Evolutionary conservation across 208 protist species (phyloP).

Genomic region (Borovskyia barvae): DNA sequence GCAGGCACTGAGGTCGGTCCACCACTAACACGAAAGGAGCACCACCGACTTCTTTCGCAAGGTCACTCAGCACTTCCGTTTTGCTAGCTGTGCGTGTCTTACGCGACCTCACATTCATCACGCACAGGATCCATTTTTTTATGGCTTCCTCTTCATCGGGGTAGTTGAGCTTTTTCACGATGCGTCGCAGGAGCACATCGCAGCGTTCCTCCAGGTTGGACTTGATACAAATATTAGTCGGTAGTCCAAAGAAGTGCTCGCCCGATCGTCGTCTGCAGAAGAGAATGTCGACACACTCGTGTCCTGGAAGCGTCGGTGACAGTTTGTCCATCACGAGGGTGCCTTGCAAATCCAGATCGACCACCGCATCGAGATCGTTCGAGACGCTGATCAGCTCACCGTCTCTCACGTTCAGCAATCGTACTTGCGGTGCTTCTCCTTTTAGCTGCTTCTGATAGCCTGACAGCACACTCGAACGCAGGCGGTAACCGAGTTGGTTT

Average conservation of each 20-base stretch:
- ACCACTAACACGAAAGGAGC: constrained; percentile 49
- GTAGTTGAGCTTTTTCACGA: constrained; percentile 50
- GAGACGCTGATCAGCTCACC: constrained; percentile 11
- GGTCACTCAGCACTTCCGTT: constrained; percentile 38
- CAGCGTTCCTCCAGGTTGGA: constrained; percentile 40
- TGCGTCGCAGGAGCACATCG: constrained; percentile 36
- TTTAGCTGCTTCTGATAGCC: constrained; percentile 15
- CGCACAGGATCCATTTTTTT: constrained; percentile 49
- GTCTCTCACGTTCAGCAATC: constrained; percentile 26
- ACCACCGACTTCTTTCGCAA: constrained; percentile 47
- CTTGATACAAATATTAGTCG: constrained; percentile 55
- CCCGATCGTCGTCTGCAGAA: constrained; percentile 62
- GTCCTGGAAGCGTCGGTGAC: constrained; percentile 13
- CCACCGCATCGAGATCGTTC: constrained; percentile 11
- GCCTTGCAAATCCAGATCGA: constrained; percentile 1
- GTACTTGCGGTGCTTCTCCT: constrained; percentile 6
- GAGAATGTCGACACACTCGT: constrained; percentile 43
- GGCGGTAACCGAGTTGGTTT: constrained; percentile 27
- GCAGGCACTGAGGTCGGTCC: constrained; percentile 43
- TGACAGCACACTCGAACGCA: constrained; percentile 1
- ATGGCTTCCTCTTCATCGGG: constrained; percentile 27
- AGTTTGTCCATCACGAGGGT: constrained; percentile 29
- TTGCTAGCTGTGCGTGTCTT: constrained; percentile 44
- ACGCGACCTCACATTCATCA: constrained; percentile 26
- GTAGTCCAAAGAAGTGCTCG: constrained; percentile 67